Conservation (phyloP, 2,329 filamentous ascomycete species). For the Nemania abortiva region DNA sequence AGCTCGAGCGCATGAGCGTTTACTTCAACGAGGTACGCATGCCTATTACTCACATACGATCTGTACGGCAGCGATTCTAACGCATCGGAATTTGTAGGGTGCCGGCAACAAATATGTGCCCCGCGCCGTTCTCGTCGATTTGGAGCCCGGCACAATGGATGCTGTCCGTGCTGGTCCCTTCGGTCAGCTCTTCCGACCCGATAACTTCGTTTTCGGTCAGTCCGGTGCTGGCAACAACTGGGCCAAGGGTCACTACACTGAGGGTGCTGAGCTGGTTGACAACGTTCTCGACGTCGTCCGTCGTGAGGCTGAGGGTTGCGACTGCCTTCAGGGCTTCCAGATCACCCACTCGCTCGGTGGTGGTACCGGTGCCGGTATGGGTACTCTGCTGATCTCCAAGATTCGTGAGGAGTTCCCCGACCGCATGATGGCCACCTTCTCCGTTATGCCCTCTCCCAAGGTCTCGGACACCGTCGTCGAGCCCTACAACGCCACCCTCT, state of each 20-base stretch:
- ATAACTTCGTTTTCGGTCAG: constrained; percentile 99
- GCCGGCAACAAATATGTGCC: constrained; percentile 99
- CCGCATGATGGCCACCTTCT: constrained; percentile 99
- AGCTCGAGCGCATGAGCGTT: constrained; percentile 99
- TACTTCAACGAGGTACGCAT: constrained; percentile 85
- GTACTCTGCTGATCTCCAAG: constrained; percentile 99
- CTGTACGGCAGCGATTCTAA: constrained; percentile 15
- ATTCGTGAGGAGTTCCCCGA: constrained; percentile 99
- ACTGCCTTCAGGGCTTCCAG: constrained; percentile 99
- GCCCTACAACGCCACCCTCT: constrained; percentile 99
- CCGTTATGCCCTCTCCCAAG: constrained; percentile 98
- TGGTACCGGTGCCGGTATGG: constrained; percentile 99
- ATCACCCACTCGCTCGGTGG: constrained; percentile 99
- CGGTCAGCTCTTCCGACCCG: constrained; percentile 98
- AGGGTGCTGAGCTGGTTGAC: constrained; percentile 99
- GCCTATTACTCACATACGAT: background rate
- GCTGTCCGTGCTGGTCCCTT: constrained; percentile 98
- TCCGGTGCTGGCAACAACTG: constrained; percentile 99
- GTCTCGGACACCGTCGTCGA: constrained; percentile 99
- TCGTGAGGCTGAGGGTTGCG: constrained; percentile 97
- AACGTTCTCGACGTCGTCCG: constrained; percentile 98
- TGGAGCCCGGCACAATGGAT: constrained; percentile 99
- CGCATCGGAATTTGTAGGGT: constrained; percentile 68
- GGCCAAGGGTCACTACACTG: constrained; percentile 99
- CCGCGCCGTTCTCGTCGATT: constrained; percentile 98